A percentile compares a stretch with the other conserved stretches of the same genome.
Evolutionary conservation across 768 basidiomycete species (phyloP).

Genomic region (Trametes meyenii): DNA sequence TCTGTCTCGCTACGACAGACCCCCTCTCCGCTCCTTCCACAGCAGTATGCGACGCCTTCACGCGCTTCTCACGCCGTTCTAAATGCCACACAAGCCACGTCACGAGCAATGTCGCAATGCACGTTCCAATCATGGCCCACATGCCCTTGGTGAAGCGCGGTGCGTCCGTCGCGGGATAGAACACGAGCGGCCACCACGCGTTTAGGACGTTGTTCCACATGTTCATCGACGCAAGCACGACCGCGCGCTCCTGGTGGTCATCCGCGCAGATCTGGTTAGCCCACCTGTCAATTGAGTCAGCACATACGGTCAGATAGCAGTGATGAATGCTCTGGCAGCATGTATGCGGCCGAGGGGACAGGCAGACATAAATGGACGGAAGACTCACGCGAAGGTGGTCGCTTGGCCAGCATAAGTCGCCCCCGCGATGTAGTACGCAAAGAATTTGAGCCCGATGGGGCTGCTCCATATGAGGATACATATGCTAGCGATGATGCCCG

Average conservation of each 20-base stretch:
- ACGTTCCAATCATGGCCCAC: constrained; percentile 66
- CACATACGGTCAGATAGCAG: not conserved
- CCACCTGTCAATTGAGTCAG: constrained; percentile 49
- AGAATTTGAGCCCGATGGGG: constrained; percentile 67
- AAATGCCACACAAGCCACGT: constrained; percentile 62
- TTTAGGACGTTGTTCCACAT: constrained; percentile 74
- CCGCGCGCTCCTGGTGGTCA: constrained; percentile 67
- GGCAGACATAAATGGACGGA: not conserved
- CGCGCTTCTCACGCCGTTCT: constrained; percentile 43
- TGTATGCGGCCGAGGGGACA: not conserved
- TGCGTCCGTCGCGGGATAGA: constrained; percentile 75
- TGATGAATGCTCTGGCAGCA: too few species aligned
- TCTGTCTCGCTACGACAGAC: not conserved
- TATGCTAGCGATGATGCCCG: constrained; percentile 54
- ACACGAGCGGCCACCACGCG: constrained; percentile 71
- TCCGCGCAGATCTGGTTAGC: constrained; percentile 78
- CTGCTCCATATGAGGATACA: constrained; percentile 64
- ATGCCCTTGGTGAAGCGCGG: constrained; percentile 69
- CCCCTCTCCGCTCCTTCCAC: not conserved
- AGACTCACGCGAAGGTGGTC: constrained; percentile 67
- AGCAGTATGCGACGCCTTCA: not conserved
- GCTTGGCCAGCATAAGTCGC: constrained; percentile 78
- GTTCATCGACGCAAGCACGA: constrained; percentile 80
- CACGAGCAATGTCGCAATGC: constrained; percentile 54
- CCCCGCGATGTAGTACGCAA: constrained; percentile 71